These are phyloP conservation scores for Cryptosporidium baileyi DNA, from an alignment of 169 alveolate genomes.

Conservation along the genomic window DNA sequence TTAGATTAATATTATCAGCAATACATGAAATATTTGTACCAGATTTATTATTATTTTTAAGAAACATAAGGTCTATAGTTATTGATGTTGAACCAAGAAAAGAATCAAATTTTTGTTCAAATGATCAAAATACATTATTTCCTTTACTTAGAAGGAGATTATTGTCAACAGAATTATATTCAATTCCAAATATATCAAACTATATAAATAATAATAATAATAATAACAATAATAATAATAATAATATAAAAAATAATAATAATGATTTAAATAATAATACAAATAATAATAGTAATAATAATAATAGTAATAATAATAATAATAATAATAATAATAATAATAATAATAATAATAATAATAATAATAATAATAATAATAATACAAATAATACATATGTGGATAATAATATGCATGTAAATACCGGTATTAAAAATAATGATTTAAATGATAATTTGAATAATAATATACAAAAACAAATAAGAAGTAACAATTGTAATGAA, in stretches of 20 bases:
- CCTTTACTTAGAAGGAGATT: conserved; percentile 49
- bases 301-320: too few species aligned
- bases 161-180: background rate
- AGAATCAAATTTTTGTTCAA: conserved; percentile 7
- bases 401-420: background rate
- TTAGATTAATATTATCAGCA: conserved; percentile 43
- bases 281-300: background rate
- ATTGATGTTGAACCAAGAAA: conserved; percentile 65
- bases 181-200: background rate
- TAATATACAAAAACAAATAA: too few species aligned
- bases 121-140: background rate
- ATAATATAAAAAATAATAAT: background rate
- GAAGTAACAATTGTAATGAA: too few species aligned
- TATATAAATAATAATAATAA: too few species aligned
- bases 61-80: conserved; percentile 37
- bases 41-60: conserved; percentile 44
- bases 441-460: too few species aligned
- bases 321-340: too few species aligned
- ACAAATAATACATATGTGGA: too few species aligned
- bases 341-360: too few species aligned
- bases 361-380: too few species aligned
- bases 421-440: too few species aligned
- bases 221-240: background rate
- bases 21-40: conserved; percentile 55
- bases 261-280: background rate